Percentiles rank a stretch among this genome's conserved stretches.
These are phyloP conservation scores for Arthrobotrys sinensis DNA, from an alignment of 2,329 filamentous ascomycete species.

Conservation along the genomic window DNA sequence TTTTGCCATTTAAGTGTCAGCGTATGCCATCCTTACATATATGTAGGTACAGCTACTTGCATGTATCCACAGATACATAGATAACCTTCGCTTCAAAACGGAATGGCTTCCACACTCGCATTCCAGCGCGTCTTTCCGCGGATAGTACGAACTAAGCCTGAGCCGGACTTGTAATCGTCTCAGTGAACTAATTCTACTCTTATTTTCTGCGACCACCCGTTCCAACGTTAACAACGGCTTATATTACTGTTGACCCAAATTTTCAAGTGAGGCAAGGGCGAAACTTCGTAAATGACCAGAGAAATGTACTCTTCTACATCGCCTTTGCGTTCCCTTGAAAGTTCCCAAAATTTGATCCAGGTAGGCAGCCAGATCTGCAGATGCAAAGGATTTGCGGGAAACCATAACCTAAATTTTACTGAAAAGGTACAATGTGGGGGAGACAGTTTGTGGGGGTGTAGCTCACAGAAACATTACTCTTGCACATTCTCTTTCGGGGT, in stretches of 20 bases:
- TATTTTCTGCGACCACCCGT: background rate
- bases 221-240: too few relatives aligned
- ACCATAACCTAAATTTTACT: conserved; percentile 19
- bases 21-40: background rate
- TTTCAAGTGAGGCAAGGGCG: too few relatives aligned
- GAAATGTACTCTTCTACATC: too few relatives aligned
- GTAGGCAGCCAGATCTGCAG: conserved; percentile 1
- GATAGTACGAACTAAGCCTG: background rate
- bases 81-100: conserved; percentile 21
- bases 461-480: background rate
- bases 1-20: too few relatives aligned
- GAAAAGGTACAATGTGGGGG: conserved; percentile 7
- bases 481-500: background rate
- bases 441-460: background rate
- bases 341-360: background rate
- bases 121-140: conserved; percentile 23
- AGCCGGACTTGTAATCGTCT: background rate
- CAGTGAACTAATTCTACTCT: background rate
- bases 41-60: conserved; percentile 13
- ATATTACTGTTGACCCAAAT: too few relatives aligned
- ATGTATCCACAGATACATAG: background rate
- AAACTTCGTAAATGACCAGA: too few relatives aligned
- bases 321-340: background rate
- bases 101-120: conserved; percentile 26
- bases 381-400: background rate